These are phyloP conservation scores for Galerina marginata DNA, from an alignment of 768 basidiomycete species.

Conservation along the genomic window DNA sequence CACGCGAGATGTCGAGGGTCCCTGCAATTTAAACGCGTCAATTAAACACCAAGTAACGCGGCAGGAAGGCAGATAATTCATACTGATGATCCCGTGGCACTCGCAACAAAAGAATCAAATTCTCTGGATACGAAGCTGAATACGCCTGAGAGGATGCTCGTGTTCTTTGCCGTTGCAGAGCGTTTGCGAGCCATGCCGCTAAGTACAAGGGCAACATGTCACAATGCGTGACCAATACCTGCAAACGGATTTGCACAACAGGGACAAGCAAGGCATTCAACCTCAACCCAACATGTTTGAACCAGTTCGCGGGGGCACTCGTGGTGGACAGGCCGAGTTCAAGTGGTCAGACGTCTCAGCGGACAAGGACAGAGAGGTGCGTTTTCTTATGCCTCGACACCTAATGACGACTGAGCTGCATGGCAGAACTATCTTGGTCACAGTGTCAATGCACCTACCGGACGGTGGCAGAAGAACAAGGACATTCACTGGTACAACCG, in stretches of 20 bases:
- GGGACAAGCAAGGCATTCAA: slow-evolving; percentile 9
- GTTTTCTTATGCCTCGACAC: neutral
- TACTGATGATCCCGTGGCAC: slow-evolving; percentile 55
- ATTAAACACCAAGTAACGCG: slow-evolving; percentile 4
- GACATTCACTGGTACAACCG: slow-evolving; percentile 96
- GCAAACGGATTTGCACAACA: neutral
- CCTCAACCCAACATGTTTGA: slow-evolving; percentile 64
- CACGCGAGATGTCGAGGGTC: slow-evolving; percentile 17
- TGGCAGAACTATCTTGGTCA: slow-evolving; percentile 91
- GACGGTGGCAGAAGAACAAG: slow-evolving; percentile 97
- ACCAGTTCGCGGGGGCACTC: slow-evolving; percentile 86
- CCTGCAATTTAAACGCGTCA: slow-evolving; percentile 23
- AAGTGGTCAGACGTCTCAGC: slow-evolving; percentile 91
- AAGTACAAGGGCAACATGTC: slow-evolving; percentile 20
- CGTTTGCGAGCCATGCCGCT: slow-evolving; percentile 19
- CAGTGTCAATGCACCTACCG: slow-evolving; percentile 92
- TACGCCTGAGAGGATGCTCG: slow-evolving; percentile 47
- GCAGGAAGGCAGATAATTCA: slow-evolving; percentile 3
- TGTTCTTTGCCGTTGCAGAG: slow-evolving; percentile 6
- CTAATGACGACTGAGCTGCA: neutral
- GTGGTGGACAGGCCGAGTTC: slow-evolving; percentile 91
- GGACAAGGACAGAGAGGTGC: slow-evolving; percentile 91
- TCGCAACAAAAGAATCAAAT: slow-evolving; percentile 70
- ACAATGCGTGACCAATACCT: slow-evolving; percentile 17
- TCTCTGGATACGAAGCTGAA: slow-evolving; percentile 75